A percentile compares a stretch with the other conserved stretches of the same genome.
Evolutionary conservation across 768 basidiomycete species (phyloP).

Genomic region (Suillus occidentalis): DNA sequence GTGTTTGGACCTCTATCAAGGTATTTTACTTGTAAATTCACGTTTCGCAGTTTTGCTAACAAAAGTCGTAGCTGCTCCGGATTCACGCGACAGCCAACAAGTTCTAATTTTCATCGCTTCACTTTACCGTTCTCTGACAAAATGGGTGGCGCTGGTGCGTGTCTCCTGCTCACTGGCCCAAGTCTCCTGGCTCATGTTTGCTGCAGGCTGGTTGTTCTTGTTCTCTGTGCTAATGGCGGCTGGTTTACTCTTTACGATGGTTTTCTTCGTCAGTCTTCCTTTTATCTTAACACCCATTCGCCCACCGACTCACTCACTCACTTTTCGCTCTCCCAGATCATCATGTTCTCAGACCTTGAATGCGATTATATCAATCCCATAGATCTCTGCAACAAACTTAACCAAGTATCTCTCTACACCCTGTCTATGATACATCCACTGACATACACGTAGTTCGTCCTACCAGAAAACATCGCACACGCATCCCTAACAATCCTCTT

Average conservation of each 20-base stretch:
- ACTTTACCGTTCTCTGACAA: constrained; percentile 2
- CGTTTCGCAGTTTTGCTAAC: not conserved
- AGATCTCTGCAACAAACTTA: constrained; percentile 99
- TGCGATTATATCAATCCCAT: constrained; percentile 99
- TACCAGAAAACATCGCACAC: constrained; percentile 95
- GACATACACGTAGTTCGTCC: constrained; percentile 69
- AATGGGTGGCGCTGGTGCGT: constrained; percentile 48
- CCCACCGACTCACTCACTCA: not conserved
- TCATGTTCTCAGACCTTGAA: constrained; percentile 99
- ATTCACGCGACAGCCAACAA: constrained; percentile 3
- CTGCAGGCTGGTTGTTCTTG: constrained; percentile 91
- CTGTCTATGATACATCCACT: not conserved
- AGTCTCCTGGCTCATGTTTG: not conserved
- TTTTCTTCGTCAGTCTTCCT: constrained; percentile 86
- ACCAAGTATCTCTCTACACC: constrained; percentile 62
- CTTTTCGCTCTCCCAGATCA: constrained; percentile 63
- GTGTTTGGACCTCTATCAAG: not conserved
- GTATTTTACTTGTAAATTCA: not conserved
- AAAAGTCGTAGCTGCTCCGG: not conserved
- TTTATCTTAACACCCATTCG: not conserved
- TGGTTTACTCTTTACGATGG: constrained; percentile 95
- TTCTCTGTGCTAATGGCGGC: constrained; percentile 96
- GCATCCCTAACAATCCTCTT: constrained; percentile 89
- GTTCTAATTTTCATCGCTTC: constrained; percentile 4
- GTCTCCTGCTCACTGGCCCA: not conserved